Percentiles rank a stretch among this genome's conserved stretches.
These are phyloP conservation scores for Ganoderma meredithae DNA, from an alignment of 1,284 basidiomycete species.

Conservation along the genomic window DNA sequence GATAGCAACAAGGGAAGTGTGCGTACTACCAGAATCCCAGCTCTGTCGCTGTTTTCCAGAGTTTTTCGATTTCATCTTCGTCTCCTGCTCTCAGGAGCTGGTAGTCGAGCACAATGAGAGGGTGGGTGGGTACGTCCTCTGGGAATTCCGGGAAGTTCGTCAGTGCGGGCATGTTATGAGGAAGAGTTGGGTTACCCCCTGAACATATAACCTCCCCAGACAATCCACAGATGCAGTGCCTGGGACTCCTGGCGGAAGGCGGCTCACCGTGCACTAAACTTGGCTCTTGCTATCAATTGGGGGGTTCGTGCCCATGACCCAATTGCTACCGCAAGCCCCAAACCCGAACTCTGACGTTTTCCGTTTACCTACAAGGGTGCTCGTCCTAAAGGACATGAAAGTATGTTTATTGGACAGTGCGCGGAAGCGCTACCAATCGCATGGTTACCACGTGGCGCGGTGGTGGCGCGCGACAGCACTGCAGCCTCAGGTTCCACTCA, in stretches of 20 bases:
- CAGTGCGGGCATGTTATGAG: slow-evolving; percentile 17
- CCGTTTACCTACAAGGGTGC: neutral
- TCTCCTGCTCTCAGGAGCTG: slow-evolving; percentile 35
- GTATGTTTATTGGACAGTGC: too few relatives aligned
- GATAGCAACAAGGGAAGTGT: neutral
- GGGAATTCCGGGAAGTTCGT: slow-evolving; percentile 34
- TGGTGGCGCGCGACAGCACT: neutral
- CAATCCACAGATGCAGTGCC: neutral
- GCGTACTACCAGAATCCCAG: slow-evolving; percentile 38
- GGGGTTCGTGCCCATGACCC: neutral
- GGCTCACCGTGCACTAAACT: slow-evolving; percentile 2
- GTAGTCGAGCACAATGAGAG: slow-evolving; percentile 39
- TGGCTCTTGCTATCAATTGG: neutral
- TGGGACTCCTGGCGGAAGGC: neutral
- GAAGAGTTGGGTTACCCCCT: neutral
- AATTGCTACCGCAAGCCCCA: neutral
- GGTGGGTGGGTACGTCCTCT: slow-evolving; percentile 11
- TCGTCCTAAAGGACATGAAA: neutral
- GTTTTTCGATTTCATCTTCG: slow-evolving; percentile 33
- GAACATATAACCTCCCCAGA: neutral
- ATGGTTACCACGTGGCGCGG: neutral
- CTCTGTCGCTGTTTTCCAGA: slow-evolving; percentile 35
- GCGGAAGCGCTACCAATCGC: neutral
- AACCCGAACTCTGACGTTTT: neutral
- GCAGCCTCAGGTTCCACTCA: too few relatives aligned